Evolutionary conservation across 495 filamentous ascomycete species (phyloP), one percentile per base, ranked within the genome.

Genomic region (Daldinia vernicosa): DNA sequence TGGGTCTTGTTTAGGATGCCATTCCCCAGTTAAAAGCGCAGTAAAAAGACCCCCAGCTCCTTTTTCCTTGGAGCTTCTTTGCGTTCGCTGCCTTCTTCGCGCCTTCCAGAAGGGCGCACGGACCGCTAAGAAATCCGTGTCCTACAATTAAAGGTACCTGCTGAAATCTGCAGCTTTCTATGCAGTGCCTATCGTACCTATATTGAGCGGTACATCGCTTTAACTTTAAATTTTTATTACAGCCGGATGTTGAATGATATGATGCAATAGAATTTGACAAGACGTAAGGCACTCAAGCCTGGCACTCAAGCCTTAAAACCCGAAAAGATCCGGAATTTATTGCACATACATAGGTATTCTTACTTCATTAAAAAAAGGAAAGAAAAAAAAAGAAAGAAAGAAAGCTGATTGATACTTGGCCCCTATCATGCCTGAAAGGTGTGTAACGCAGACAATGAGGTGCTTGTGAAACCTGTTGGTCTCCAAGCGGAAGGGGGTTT

Each of bases 31-130:
- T 61, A 68, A 60, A 60, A 69, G 60, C 55, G 17, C n/a, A 65
- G 59, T 28, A 17, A 50, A 68, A 51, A 30, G 51, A 43, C 56
- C 63, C 58, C 66, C 61, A 65, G 66, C 63, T 67, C 58, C 67
- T 63, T 63, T 69, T 56, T 71, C 61, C 30, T 64, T 57, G 30
- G 35, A 64, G 63, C 62, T 74, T 76, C 72, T 69, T 74, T 71
- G 43, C 64, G 65, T 77, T 22, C 43, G 6, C 9, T 47, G 43
- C 43, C 6, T 47, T 77, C 75, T 77, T 75, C 66, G 73, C 66
- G 70, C 33, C 68, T 77, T 77, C 75, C 63, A 74, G 75, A 77
- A 77, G 60, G 70, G 35, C 15, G 75, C 75, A 77, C 75, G 63
- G 75, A 40, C 69, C 75, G 30, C 40, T 12, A 12, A 57, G 19